Evolutionary conservation across 768 basidiomycete species (phyloP).

Genomic region (Nidularia sp.): DNA sequence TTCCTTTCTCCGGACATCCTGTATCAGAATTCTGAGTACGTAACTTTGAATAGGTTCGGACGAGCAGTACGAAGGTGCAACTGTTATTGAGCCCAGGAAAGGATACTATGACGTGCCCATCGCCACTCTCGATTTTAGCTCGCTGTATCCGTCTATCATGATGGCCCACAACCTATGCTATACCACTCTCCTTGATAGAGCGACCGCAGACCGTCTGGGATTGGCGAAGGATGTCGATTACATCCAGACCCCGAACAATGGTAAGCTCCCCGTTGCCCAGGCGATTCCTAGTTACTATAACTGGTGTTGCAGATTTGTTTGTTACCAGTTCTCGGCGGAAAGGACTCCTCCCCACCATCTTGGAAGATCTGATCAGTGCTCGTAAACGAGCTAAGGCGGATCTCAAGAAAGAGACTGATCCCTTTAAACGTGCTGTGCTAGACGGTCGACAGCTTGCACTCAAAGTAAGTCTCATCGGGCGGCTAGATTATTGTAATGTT

Average conservation of each 20-base stretch:
- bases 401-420: slow-evolving; percentile 94
- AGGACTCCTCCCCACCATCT: slow-evolving; percentile 84
- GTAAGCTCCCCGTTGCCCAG: slow-evolving; percentile 31
- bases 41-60: slow-evolving; percentile 57
- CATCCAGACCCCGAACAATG: slow-evolving; percentile 92
- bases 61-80: slow-evolving; percentile 98
- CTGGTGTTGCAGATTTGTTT: slow-evolving; percentile 66
- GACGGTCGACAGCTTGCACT: slow-evolving; percentile 96
- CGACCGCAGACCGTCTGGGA: slow-evolving; percentile 69
- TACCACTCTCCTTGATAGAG: slow-evolving; percentile 86
- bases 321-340: slow-evolving; percentile 70
- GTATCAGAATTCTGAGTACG: no score
- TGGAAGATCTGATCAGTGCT: slow-evolving; percentile 91
- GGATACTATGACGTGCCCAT: slow-evolving; percentile 97
- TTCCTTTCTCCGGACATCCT: no score
- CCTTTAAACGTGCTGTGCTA: slow-evolving; percentile 93
- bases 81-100: slow-evolving; percentile 94
- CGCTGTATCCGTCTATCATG: slow-evolving; percentile 99
- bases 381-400: slow-evolving; percentile 95
- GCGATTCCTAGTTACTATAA: not conserved
- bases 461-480: slow-evolving; percentile 36
- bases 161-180: slow-evolving; percentile 99
- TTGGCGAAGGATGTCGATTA: slow-evolving; percentile 88
- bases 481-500: no score
- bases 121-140: slow-evolving; percentile 97